phyloP scores from a whole-genome alignment of 2,329 filamentous ascomycete genomes.

The Talaromyces sp. region DNA sequence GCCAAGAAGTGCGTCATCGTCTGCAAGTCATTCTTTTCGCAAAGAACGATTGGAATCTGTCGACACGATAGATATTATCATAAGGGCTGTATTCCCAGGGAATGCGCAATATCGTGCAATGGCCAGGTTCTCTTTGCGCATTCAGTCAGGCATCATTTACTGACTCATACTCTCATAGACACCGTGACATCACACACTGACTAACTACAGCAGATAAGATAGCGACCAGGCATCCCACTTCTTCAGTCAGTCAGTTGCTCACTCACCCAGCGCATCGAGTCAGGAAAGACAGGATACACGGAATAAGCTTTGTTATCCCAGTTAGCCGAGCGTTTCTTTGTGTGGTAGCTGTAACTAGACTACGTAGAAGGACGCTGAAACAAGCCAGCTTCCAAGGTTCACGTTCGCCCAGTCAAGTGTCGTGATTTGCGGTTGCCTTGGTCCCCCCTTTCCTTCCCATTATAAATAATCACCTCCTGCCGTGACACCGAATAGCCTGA shows the following conservation, averaged over 20 bases:
- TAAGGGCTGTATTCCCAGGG: too few species aligned
- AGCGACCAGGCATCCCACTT: neutral
- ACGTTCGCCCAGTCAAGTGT: neutral
- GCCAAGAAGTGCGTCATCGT: conserved; percentile 9
- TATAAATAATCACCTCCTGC: neutral
- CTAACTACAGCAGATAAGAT: neutral
- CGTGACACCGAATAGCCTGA: conserved; percentile 2
- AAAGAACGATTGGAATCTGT: neutral
- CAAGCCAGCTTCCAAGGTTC: neutral
- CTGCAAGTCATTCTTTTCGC: neutral
- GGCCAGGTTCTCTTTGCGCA: too few species aligned
- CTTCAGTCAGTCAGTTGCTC: neutral
- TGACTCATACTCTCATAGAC: neutral
- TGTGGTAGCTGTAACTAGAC: neutral
- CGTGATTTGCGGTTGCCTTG: conserved; percentile 11
- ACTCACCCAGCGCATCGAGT: neutral
- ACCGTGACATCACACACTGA: neutral
- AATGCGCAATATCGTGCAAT: neutral
- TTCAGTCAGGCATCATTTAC: neutral
- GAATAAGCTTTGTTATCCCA: neutral
- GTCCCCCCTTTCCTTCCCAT: neutral
- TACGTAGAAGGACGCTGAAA: too few species aligned
- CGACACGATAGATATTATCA: too few species aligned
- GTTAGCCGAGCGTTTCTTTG: neutral
- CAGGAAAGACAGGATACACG: neutral